Conservation (phyloP, 306 rosid genomes). For the Glycine tomentella region DNA sequence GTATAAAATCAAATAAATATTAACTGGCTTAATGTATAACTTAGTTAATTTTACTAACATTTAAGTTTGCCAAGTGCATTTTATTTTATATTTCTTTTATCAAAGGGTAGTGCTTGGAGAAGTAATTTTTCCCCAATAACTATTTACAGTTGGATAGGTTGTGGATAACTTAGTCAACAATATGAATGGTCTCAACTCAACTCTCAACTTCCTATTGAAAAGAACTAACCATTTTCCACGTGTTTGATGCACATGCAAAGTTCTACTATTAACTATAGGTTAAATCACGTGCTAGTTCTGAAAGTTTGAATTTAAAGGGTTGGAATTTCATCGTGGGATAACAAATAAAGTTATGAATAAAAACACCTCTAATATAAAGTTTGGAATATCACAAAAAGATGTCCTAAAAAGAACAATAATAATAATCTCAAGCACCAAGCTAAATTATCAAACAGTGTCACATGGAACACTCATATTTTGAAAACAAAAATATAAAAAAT, state of each 20-base stretch:
- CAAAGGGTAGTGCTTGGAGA: no score
- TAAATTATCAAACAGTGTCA: constrained; percentile 22
- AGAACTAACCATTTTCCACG: not conserved
- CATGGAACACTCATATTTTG: not conserved
- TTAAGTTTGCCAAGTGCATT: no score
- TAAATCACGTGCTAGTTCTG: not conserved
- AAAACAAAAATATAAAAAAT: not conserved
- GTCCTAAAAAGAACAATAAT: not conserved
- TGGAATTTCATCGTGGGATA: not conserved
- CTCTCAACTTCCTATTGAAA: not conserved
- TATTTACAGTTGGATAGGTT: no score
- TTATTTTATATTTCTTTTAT: no score
- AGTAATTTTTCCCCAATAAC: no score
- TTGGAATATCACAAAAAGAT: not conserved
- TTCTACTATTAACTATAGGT: not conserved
- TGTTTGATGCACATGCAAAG: not conserved
- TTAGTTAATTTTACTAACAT: no score
- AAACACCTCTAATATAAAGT: not conserved
- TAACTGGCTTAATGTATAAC: no score
- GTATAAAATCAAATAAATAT: no score
- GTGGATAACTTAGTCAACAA: no score
- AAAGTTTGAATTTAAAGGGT: not conserved
- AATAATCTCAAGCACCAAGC: constrained; percentile 34
- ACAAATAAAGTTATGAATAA: not conserved
- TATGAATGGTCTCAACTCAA: not conserved